Evolutionary conservation across 257 asterid species (phyloP).

Genomic region (Solanum virginianum): DNA sequence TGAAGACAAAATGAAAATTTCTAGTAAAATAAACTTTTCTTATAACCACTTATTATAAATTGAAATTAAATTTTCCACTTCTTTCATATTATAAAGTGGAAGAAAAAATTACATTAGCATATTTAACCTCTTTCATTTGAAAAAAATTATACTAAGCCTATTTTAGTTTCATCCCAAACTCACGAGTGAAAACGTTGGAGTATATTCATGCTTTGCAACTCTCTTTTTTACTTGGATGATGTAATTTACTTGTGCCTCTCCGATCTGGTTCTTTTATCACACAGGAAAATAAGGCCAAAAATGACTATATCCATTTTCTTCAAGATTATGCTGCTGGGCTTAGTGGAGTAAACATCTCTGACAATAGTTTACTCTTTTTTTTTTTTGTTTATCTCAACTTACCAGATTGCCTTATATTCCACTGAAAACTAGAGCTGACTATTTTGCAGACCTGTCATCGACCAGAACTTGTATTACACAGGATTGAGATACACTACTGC

Average conservation of each 20-base stretch:
- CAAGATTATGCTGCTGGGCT: constrained; percentile 47
- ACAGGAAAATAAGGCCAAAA: constrained; percentile 76
- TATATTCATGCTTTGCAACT: background rate
- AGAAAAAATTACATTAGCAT: too few relatives aligned
- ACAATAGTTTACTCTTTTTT: background rate
- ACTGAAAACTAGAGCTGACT: background rate
- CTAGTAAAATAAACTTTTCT: too few relatives aligned
- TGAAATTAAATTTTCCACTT: too few relatives aligned
- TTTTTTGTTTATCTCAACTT: background rate
- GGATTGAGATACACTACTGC: constrained; percentile 66
- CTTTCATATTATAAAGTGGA: too few relatives aligned
- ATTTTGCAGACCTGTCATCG: constrained; percentile 47
- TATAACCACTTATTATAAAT: too few relatives aligned
- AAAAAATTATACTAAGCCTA: too few relatives aligned
- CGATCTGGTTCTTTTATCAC: background rate
- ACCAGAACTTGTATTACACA: constrained; percentile 51
- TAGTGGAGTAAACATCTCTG: constrained; percentile 38
- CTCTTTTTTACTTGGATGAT: background rate
- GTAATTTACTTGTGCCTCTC: too few relatives aligned
- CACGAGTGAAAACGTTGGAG: background rate
- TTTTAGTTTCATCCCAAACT: too few relatives aligned
- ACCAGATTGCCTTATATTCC: background rate
- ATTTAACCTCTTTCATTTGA: too few relatives aligned
- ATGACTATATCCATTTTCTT: constrained; percentile 46
- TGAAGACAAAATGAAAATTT: too few relatives aligned